Evolutionary conservation across 176 grass and related monocot species (phyloP), one percentile per base, ranked within the genome.

Genomic region (Paspalum vaginatum): DNA sequence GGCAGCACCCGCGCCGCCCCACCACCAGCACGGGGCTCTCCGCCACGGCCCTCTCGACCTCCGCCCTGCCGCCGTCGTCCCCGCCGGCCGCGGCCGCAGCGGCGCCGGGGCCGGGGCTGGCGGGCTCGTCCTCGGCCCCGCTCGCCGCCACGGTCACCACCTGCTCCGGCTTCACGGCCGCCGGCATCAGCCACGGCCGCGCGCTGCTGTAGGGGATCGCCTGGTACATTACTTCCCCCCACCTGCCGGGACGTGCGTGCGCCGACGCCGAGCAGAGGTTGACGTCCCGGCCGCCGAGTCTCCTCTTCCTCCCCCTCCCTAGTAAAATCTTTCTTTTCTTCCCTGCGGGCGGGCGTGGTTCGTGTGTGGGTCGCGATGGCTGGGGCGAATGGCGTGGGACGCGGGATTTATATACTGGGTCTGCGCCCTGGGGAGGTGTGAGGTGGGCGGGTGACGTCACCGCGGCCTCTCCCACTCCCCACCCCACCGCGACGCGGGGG

Each of bases 11-110:
- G 37, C 74, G 74, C 83, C 72, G 69, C 65, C 90, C 92, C 48
- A 99, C 86, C 74, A 99, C 92, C 82, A 93, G 70, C 52, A 88
- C 92, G 18, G 96, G 79, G 75, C 90, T 95, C 84, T 93, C 96
- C 80, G 87, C 82, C 79, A 93, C 96, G 66, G 85, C 76, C 85
- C 65, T 75, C 70, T 10, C 43, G 11, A 91, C 54, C 21, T 64
- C 71, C 54, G n/a, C 66, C 64, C 2, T 63, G 44, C 62, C 37
- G 15, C 56, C 37, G 15, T 48, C 74, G 50, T 8, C 67, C 45
- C 4, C 24, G 39, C 4, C 24, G 39, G 44, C 64, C 11, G 5
- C 67, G 24, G 21, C 8, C 15, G 9, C 50, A 0, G 6, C 27
- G 25, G 45, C 57, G 9, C 6, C 55, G 48, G 24, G 7, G 9